phyloP scores from a whole-genome alignment of 352 stramenopile genomes.

The Phytopythium kandeliae region DNA sequence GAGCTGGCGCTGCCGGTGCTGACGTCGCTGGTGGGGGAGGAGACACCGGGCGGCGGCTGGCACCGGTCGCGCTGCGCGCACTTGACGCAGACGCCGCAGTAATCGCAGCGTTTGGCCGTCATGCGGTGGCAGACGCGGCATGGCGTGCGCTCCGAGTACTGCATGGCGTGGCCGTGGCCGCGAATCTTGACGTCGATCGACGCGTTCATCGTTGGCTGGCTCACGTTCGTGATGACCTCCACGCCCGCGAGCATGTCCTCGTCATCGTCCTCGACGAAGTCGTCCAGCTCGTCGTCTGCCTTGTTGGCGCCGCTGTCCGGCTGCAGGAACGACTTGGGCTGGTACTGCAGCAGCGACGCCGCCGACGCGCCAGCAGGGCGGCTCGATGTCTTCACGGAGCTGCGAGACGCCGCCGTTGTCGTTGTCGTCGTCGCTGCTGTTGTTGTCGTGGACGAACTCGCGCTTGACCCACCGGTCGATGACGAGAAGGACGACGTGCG shows the following conservation, averaged over 20 bases:
- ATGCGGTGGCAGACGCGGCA: slow-evolving; percentile 70
- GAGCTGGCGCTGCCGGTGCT: background rate
- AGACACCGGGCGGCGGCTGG: slow-evolving; percentile 15
- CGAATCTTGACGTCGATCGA: slow-evolving; percentile 72
- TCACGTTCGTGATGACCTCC: slow-evolving; percentile 76
- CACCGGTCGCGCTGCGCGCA: slow-evolving; percentile 68
- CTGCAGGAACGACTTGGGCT: slow-evolving; percentile 70
- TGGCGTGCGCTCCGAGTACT: slow-evolving; percentile 57
- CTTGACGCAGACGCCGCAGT: slow-evolving; percentile 66
- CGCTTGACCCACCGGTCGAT: background rate
- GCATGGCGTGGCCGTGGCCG: slow-evolving; percentile 62
- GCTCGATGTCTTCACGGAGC: background rate
- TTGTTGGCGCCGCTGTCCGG: slow-evolving; percentile 20
- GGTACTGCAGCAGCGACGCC: slow-evolving; percentile 56
- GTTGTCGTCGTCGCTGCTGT: background rate
- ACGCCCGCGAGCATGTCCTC: slow-evolving; percentile 33
- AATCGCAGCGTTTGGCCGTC: slow-evolving; percentile 66
- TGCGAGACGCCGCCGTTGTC: slow-evolving; percentile 8
- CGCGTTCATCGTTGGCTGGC: slow-evolving; percentile 51
- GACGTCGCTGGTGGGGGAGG: background rate
- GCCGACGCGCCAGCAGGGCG: slow-evolving; percentile 12
- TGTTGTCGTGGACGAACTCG: slow-evolving; percentile 2
- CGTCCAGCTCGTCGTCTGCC: slow-evolving; percentile 50
- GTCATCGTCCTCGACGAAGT: slow-evolving; percentile 66
- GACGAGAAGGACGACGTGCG: slow-evolving; percentile 19